phyloP scores from a whole-genome alignment of 805 yeast genomes.

The Isabelozyma gotoi region DNA sequence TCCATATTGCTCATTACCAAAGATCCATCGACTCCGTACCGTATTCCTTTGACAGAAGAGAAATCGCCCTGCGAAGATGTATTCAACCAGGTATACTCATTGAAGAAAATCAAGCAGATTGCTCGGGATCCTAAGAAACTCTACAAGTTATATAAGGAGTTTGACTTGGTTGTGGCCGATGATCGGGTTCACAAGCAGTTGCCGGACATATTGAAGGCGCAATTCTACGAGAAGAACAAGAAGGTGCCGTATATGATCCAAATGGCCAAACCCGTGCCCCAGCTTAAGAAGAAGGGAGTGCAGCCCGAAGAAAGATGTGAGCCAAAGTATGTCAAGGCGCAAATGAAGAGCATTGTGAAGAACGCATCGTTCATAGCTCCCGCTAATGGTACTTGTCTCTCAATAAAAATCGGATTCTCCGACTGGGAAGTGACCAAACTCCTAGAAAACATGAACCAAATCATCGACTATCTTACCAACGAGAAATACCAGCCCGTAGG shows the following conservation, averaged over 20 bases:
- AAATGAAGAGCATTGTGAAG: slow-evolving; percentile 61
- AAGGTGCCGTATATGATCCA: slow-evolving; percentile 69
- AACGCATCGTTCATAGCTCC: slow-evolving; percentile 62
- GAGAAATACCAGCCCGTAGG: slow-evolving; percentile 53
- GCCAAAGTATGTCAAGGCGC: slow-evolving; percentile 60
- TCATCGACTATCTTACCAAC: slow-evolving; percentile 47
- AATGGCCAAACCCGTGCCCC: slow-evolving; percentile 45
- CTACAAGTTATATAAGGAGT: slow-evolving; percentile 53
- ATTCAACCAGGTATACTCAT: slow-evolving; percentile 60
- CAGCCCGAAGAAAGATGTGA: slow-evolving; percentile 56
- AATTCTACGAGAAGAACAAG: slow-evolving; percentile 62
- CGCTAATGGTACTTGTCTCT: slow-evolving; percentile 58
- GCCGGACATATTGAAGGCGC: slow-evolving; percentile 56
- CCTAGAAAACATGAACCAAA: slow-evolving; percentile 52
- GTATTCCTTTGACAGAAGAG: slow-evolving; percentile 46
- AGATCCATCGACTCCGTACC: slow-evolving; percentile 65
- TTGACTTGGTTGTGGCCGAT: slow-evolving; percentile 69
- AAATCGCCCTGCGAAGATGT: slow-evolving; percentile 58
- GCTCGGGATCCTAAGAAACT: slow-evolving; percentile 44
- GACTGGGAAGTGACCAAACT: slow-evolving; percentile 44
- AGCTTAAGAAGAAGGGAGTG: slow-evolving; percentile 14
- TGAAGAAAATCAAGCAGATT: slow-evolving; percentile 53
- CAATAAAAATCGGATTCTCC: slow-evolving; percentile 59
- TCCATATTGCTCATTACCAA: slow-evolving; percentile 66
- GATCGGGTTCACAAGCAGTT: slow-evolving; percentile 62